phyloP scores from a whole-genome alignment of 139 green algal species.

The Astrephomene gubernaculifera region DNA sequence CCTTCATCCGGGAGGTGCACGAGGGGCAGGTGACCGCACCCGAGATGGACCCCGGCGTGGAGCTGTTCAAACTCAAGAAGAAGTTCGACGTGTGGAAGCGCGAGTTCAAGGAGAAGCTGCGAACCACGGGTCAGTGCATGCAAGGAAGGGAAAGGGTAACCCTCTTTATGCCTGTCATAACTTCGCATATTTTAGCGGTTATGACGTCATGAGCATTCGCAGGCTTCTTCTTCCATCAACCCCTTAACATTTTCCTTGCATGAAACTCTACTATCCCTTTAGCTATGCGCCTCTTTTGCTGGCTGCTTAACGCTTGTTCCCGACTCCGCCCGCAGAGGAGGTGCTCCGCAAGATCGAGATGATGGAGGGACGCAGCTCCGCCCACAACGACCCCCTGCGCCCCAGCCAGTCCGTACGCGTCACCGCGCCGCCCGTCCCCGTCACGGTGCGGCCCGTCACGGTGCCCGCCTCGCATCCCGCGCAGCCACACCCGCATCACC shows the following conservation, averaged over 20 bases:
- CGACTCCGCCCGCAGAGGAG: conserved; percentile 46
- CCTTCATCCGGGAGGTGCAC: conserved; percentile 69
- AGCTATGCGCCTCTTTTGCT: no score
- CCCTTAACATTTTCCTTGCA: no score
- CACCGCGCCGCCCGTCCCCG: background rate
- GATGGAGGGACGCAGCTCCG: conserved; percentile 26
- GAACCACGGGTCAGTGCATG: conserved; percentile 35
- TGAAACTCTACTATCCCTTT: no score
- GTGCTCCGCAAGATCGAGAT: conserved; percentile 48
- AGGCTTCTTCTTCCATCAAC: no score
- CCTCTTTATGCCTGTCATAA: no score
- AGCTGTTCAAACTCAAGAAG: conserved; percentile 65
- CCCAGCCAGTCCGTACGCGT: conserved; percentile 32
- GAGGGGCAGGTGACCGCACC: conserved; percentile 54
- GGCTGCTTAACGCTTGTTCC: no score
- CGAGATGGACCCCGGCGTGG: conserved; percentile 65
- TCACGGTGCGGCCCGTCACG: background rate
- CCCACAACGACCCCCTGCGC: conserved; percentile 14
- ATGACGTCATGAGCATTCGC: no score
- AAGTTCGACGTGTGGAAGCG: conserved; percentile 72
- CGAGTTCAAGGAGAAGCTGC: conserved; percentile 66
- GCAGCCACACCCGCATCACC: background rate
- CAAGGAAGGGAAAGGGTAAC: no score
- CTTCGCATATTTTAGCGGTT: no score
- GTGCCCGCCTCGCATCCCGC: background rate